Evolutionary conservation across 768 basidiomycete species (phyloP), one percentile per base, ranked within the genome.

Genomic region (Lactarius akahatsu): DNA sequence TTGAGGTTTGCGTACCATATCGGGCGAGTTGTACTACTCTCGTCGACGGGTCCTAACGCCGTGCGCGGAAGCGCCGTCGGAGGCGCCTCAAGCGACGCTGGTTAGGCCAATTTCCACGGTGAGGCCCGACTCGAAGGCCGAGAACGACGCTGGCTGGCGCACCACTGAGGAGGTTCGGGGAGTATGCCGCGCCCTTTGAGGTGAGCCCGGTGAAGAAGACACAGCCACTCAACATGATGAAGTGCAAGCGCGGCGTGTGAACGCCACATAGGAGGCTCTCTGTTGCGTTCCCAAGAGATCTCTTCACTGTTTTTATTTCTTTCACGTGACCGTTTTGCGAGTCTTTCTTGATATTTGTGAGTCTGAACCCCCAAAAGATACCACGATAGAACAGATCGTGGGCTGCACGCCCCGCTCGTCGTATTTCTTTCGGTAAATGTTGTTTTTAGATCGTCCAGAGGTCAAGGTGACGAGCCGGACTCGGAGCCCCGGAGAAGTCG

Each of bases 381-480:
- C 87, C 89, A 32, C 76, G 76, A 70, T 86, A 82, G 71, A 90
- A 92, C 57, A 92, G 77, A 60, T 86, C 83, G 64, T 83, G 83
- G 0, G 88, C 89, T 43, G 77, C 76, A 47, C 83, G 92, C 91
- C 15, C 88, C 88, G 16, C 84, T 80, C 0, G 90, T 89, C 23
- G 89, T 86, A 73, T 88, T 90, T 1, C 85, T 88, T 45, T 80
- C 84, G 47, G 92, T 73, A 85, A 92, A 4, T 50, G 20, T 20
- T 47, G 10, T 47, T 65, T 34, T 20, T 36, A 26, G 38, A 40
- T 40, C 38, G 38, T 15, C 38, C 26, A 28, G 26, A 28, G 26
- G 26, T 28, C 26, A n/a, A n/a, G n/a, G 32, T 8, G 32, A 32
- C 32, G 32, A 34, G 6, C 32, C 32, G 5, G 7, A 30, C 32